Evolutionary conservation across 2,329 filamentous ascomycete genomes (phyloP).

Genomic region (Penicillium sclerotiorum): DNA sequence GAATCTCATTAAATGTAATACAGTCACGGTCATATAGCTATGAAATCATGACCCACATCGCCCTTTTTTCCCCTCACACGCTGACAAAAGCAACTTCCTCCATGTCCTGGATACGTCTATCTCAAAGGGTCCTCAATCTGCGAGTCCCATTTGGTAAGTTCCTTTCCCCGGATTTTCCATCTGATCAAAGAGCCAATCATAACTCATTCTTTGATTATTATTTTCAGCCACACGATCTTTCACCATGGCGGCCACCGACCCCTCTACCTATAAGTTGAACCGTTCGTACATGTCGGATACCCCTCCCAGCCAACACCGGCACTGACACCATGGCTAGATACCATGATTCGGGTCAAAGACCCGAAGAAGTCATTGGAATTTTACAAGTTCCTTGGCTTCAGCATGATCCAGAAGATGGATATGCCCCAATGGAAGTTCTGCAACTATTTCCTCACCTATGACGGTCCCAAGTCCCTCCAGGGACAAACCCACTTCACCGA

Average conservation of each 20-base stretch:
- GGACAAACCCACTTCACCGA: constrained; percentile 74
- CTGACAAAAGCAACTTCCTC: constrained; percentile 20
- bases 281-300: constrained; percentile 47
- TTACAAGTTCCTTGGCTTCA: constrained; percentile 91
- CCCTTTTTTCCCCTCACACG: constrained; percentile 19
- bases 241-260: constrained; percentile 57
- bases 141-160: constrained; percentile 18
- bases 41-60: too few species aligned
- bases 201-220: constrained; percentile 17
- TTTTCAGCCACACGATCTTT: constrained; percentile 32
- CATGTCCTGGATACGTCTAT: constrained; percentile 15
- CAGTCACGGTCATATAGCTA: too few species aligned
- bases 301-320: neutral
- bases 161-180: neutral
- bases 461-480: constrained; percentile 73
- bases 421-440: constrained; percentile 91
- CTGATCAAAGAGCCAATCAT: constrained; percentile 3
- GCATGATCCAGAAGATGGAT: constrained; percentile 74
- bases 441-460: constrained; percentile 92
- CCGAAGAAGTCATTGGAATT: constrained; percentile 86
- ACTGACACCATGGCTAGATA: constrained; percentile 36
- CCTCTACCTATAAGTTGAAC: constrained; percentile 66
- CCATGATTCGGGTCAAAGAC: constrained; percentile 91
- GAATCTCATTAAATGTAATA: too few species aligned
- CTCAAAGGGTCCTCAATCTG: constrained; percentile 28